These are phyloP conservation scores for Phialocephala subalpina DNA, from an alignment of 2,329 filamentous ascomycete species.

Conservation along the genomic window DNA sequence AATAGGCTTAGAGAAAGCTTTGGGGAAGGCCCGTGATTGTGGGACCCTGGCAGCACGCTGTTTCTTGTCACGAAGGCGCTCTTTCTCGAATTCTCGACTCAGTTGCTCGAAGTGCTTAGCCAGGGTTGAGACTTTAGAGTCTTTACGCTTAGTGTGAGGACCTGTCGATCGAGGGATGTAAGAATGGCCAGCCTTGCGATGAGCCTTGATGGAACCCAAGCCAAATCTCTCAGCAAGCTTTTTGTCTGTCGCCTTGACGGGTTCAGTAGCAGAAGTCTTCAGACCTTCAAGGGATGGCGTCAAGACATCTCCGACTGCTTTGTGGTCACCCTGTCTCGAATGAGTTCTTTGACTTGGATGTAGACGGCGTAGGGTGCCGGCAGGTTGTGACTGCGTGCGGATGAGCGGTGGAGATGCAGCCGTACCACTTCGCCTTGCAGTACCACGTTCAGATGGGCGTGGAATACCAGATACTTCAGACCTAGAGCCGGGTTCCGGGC, in stretches of 20 bases:
- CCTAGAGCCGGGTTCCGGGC: constrained; percentile 23
- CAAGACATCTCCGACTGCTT: constrained; percentile 24
- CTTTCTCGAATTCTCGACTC: constrained; percentile 89
- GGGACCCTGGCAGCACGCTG: constrained; percentile 80
- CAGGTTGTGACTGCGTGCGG: constrained; percentile 45
- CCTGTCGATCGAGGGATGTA: constrained; percentile 85
- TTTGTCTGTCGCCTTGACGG: constrained; percentile 59
- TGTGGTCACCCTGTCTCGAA: constrained; percentile 34
- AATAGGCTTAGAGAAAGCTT: constrained; percentile 92
- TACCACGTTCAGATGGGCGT: constrained; percentile 40
- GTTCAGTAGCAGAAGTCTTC: constrained; percentile 39
- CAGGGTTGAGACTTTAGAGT: constrained; percentile 86
- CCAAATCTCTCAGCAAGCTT: constrained; percentile 79
- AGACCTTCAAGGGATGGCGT: constrained; percentile 34
- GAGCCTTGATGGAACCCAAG: constrained; percentile 68
- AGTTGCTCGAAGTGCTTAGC: constrained; percentile 97
- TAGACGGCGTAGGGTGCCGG: constrained; percentile 41
- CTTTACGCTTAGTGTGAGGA: constrained; percentile 67
- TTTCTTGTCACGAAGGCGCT: constrained; percentile 85
- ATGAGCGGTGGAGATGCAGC: constrained; percentile 42
- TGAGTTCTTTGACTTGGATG: constrained; percentile 35
- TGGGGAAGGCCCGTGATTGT: constrained; percentile 81
- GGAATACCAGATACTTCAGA: constrained; percentile 43
- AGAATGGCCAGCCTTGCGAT: constrained; percentile 67
- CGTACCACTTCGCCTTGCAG: constrained; percentile 34